Evolutionary conservation across 345 rosid genomes (phyloP).

Genomic region (Arabidopsis arenosa): DNA sequence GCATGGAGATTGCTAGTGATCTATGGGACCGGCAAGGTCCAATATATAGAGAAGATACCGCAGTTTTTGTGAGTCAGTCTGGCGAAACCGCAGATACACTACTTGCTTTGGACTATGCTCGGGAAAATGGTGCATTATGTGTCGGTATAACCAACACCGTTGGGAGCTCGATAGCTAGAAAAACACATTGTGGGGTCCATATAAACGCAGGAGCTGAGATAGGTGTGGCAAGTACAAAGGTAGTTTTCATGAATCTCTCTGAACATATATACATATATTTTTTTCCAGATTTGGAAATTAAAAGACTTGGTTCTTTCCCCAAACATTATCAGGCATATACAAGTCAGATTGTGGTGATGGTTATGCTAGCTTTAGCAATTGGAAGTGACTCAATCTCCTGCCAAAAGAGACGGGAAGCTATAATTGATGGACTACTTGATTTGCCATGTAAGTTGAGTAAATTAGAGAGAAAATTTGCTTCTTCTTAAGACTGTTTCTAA

Average conservation of each 20-base stretch:
- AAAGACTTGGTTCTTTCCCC: neutral
- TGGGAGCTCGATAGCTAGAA: constrained; percentile 94
- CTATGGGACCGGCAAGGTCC: constrained; percentile 93
- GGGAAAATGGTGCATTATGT: constrained; percentile 88
- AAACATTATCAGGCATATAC: constrained; percentile 77
- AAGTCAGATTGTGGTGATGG: constrained; percentile 98
- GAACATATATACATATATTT: neutral
- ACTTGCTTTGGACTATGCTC: constrained; percentile 81
- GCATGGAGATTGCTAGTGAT: constrained; percentile 99
- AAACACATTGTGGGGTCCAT: constrained; percentile 90
- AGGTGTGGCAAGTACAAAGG: constrained; percentile 99
- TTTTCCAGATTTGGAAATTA: neutral
- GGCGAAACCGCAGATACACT: constrained; percentile 99
- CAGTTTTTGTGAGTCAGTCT: constrained; percentile 96
- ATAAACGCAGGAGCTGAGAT: constrained; percentile 97
- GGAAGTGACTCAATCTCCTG: constrained; percentile 86
- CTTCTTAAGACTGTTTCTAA: constrained; percentile 2
- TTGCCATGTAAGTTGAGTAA: constrained; percentile 71
- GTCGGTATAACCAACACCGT: constrained; percentile 97
- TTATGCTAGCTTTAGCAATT: constrained; percentile 91
- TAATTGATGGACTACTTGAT: constrained; percentile 88
- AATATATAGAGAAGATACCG: constrained; percentile 96
- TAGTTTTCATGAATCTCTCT: constrained; percentile 35
- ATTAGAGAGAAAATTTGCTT: neutral
- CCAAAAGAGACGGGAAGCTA: constrained; percentile 80